A percentile compares a stretch with the other conserved stretches of the same genome.
Conservation (phyloP, 495 filamentous ascomycete genomes). For the Zalerion maritima region DNA sequence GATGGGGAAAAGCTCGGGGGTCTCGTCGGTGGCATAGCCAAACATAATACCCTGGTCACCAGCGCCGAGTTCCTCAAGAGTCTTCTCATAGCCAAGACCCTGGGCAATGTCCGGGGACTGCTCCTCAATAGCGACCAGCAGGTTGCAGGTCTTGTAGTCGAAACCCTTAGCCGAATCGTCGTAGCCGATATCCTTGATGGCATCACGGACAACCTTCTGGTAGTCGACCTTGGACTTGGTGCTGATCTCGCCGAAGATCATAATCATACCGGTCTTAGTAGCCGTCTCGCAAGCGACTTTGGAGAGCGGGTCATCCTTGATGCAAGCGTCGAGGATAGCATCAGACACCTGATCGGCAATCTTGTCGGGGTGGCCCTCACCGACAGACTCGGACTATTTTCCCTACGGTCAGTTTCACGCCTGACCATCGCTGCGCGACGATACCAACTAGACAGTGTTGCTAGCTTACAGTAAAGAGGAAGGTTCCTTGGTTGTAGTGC, state of each 20-base stretch:
- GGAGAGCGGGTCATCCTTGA: constrained; percentile 84
- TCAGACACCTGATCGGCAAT: constrained; percentile 98
- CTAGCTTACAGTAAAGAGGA: constrained; percentile 75
- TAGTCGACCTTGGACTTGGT: constrained; percentile 92
- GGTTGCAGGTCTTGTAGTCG: constrained; percentile 99
- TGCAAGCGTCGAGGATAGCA: constrained; percentile 95
- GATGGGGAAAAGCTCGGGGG: constrained; percentile 88
- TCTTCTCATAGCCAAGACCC: constrained; percentile 92
- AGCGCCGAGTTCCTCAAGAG: constrained; percentile 91
- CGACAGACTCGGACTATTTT: constrained; percentile 92
- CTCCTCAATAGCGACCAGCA: constrained; percentile 97
- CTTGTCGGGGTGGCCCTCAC: constrained; percentile 96
- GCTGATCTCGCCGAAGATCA: constrained; percentile 99
- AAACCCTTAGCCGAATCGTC: constrained; percentile 95
- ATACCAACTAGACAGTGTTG: neutral
- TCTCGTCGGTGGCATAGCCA: constrained; percentile 98
- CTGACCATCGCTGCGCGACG: no score
- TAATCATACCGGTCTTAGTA: constrained; percentile 99
- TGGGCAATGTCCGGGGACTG: constrained; percentile 98
- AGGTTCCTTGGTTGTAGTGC: constrained; percentile 52
- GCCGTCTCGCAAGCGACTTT: constrained; percentile 99
- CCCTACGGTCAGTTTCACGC: no score
- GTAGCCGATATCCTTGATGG: constrained; percentile 98
- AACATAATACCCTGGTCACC: constrained; percentile 99
- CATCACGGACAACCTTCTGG: constrained; percentile 88